Percentiles rank a stretch among this genome's conserved stretches.
These are phyloP conservation scores for Macrolepiota fuliginosa DNA, from an alignment of 768 basidiomycete species.

Conservation along the genomic window DNA sequence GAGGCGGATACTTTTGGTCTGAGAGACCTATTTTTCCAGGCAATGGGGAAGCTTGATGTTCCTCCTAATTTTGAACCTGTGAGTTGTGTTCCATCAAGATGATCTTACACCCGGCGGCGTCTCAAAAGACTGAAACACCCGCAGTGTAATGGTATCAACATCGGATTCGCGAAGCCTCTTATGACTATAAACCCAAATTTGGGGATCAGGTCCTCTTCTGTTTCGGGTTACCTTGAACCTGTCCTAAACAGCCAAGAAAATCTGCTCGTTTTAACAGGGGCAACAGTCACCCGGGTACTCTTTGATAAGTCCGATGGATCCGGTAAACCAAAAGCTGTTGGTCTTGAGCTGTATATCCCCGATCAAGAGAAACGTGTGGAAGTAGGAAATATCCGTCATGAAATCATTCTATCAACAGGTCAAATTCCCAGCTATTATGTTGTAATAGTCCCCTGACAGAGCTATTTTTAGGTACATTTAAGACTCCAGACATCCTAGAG, in stretches of 20 bases:
- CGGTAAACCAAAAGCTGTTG: not conserved
- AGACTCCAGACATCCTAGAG: conserved; percentile 14
- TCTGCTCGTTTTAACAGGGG: conserved; percentile 21
- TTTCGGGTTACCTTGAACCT: conserved; percentile 23
- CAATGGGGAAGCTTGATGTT: conserved; percentile 8
- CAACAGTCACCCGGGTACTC: conserved; percentile 14
- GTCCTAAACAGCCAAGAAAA: conserved; percentile 21
- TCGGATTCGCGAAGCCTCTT: conserved; percentile 9
- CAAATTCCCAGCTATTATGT: conserved; percentile 18
- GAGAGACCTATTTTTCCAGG: conserved; percentile 5
- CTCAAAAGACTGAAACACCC: not conserved
- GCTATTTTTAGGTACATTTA: conserved; percentile 14
- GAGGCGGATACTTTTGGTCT: not conserved
- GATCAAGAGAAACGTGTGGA: not conserved
- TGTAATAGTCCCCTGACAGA: not conserved
- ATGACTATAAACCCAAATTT: conserved; percentile 20
- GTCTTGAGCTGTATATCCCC: not conserved
- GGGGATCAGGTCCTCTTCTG: conserved; percentile 25
- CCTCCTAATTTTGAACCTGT: conserved; percentile 15
- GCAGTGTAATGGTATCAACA: conserved; percentile 12
- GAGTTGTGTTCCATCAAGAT: not conserved
- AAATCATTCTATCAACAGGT: conserved; percentile 54
- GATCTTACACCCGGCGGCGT: not conserved
- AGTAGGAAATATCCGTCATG: conserved; percentile 18
- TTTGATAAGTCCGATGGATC: not conserved